These are phyloP conservation scores for Schizothecium vesticola DNA, from an alignment of 495 filamentous ascomycete species.

Conservation along the genomic window DNA sequence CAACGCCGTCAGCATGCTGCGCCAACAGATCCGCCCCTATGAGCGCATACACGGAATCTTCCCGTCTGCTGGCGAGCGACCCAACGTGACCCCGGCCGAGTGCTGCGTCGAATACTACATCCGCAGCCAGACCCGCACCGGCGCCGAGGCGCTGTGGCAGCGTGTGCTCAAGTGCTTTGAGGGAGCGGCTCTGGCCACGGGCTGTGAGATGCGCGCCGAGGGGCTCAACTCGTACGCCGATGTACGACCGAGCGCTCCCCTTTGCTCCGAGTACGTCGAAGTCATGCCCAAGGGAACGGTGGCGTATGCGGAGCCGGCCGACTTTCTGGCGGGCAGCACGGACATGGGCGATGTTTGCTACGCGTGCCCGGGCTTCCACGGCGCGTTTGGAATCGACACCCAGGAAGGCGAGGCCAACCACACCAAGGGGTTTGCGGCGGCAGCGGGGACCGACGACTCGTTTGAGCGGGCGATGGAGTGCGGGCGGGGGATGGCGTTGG, in stretches of 20 bases:
- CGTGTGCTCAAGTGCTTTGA: slow-evolving; percentile 52
- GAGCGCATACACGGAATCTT: slow-evolving; percentile 32
- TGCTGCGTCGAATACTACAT: slow-evolving; percentile 54
- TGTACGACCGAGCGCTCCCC: slow-evolving; percentile 41
- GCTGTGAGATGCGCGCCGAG: slow-evolving; percentile 46
- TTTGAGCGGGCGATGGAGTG: slow-evolving; percentile 43
- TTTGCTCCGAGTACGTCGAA: slow-evolving; percentile 48
- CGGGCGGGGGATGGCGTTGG: slow-evolving; percentile 52
- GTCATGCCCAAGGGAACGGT: slow-evolving; percentile 43
- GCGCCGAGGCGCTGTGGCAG: slow-evolving; percentile 43
- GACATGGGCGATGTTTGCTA: slow-evolving; percentile 55
- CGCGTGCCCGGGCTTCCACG: slow-evolving; percentile 53
- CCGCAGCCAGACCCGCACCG: slow-evolving; percentile 40
- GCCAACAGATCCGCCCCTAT: slow-evolving; percentile 51
- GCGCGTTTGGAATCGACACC: slow-evolving; percentile 47
- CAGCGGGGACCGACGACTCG: slow-evolving; percentile 46
- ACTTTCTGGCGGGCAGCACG: slow-evolving; percentile 41
- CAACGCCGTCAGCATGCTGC: slow-evolving; percentile 55
- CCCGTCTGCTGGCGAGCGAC: slow-evolving; percentile 24
- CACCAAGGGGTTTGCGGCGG: slow-evolving; percentile 49
- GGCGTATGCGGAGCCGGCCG: slow-evolving; percentile 32
- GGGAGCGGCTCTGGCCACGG: slow-evolving; percentile 51
- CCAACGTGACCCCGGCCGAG: slow-evolving; percentile 49
- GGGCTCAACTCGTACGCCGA: slow-evolving; percentile 50
- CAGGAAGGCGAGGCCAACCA: slow-evolving; percentile 46